These are phyloP conservation scores for Basipetospora chlamydospora DNA, from an alignment of 2,329 filamentous ascomycete genomes.

Conservation along the genomic window DNA sequence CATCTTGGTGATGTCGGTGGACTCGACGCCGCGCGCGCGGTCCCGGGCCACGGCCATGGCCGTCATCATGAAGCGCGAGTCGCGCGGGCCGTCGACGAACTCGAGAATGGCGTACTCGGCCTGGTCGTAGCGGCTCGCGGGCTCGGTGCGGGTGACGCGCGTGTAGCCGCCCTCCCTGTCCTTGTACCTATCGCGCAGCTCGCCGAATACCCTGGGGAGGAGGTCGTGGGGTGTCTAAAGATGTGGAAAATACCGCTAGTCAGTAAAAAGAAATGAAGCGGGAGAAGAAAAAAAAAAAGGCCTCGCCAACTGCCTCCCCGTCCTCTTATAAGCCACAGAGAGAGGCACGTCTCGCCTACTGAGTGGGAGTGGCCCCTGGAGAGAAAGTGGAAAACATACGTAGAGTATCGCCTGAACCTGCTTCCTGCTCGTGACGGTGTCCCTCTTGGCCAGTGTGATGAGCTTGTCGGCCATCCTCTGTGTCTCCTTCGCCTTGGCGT, in stretches of 20 bases:
- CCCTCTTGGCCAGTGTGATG: constrained; percentile 84
- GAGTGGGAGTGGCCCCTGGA: not conserved
- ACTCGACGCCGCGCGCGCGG: constrained; percentile 34
- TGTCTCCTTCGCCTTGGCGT: constrained; percentile 92
- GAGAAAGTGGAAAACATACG: constrained; percentile 38
- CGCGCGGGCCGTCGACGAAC: constrained; percentile 83
- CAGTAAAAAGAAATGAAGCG: too few species aligned
- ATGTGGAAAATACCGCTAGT: too few species aligned
- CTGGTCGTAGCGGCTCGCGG: constrained; percentile 70
- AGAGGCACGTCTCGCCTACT: not conserved
- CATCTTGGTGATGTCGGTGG: constrained; percentile 57
- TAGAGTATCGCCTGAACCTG: constrained; percentile 72
- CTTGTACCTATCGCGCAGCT: constrained; percentile 65
- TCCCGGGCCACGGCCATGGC: constrained; percentile 66
- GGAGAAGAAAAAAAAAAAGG: too few species aligned
- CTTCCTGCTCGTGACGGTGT: constrained; percentile 66
- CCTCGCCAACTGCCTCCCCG: too few species aligned
- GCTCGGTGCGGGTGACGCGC: constrained; percentile 81
- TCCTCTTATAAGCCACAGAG: too few species aligned
- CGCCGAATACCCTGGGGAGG: constrained; percentile 77
- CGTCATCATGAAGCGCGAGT: constrained; percentile 90
- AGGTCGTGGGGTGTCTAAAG: constrained; percentile 51
- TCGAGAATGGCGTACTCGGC: constrained; percentile 83
- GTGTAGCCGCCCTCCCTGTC: constrained; percentile 83
- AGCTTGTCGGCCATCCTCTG: constrained; percentile 88